Evolutionary conservation across 2,329 filamentous ascomycete species (phyloP).

Genomic region (Monascus ruber): DNA sequence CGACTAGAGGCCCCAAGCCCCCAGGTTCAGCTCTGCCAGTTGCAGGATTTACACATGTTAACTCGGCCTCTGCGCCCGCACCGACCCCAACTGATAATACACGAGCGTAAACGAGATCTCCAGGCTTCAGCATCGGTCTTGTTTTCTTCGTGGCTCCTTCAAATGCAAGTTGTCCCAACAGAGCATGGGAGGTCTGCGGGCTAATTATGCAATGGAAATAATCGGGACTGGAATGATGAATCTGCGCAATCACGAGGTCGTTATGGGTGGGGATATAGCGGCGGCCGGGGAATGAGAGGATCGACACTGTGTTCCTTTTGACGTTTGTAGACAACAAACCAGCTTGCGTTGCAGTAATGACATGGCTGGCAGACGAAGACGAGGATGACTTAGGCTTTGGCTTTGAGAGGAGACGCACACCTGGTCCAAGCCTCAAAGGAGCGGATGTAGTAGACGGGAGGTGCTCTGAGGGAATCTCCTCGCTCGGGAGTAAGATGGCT

Average conservation of each 20-base stretch:
- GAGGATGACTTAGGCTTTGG: slow-evolving; percentile 55
- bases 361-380: slow-evolving; percentile 46
- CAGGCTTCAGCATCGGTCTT: slow-evolving; percentile 61
- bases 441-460: slow-evolving; percentile 56
- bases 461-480: slow-evolving; percentile 53
- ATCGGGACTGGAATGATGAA: slow-evolving; percentile 65
- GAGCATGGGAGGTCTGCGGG: slow-evolving; percentile 48
- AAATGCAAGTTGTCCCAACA: slow-evolving; percentile 82
- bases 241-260: slow-evolving; percentile 79
- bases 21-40: slow-evolving; percentile 84
- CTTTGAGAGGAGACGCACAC: slow-evolving; percentile 69
- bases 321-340: slow-evolving; percentile 27
- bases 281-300: slow-evolving; percentile 25
- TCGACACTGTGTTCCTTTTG: slow-evolving; percentile 27
- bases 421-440: slow-evolving; percentile 70
- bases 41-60: slow-evolving; percentile 76
- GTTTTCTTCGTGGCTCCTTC: slow-evolving; percentile 89
- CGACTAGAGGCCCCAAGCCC: slow-evolving; percentile 69
- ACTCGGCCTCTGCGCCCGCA: slow-evolving; percentile 75
- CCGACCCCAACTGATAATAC: slow-evolving; percentile 66
- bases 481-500: slow-evolving; percentile 71
- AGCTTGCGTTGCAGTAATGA: slow-evolving; percentile 23
- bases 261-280: slow-evolving; percentile 70
- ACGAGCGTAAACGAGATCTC: slow-evolving; percentile 80
- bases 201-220: slow-evolving; percentile 70